Evolutionary conservation across 768 basidiomycete species (phyloP).

Genomic region (Rhodotorula babjevae): DNA sequence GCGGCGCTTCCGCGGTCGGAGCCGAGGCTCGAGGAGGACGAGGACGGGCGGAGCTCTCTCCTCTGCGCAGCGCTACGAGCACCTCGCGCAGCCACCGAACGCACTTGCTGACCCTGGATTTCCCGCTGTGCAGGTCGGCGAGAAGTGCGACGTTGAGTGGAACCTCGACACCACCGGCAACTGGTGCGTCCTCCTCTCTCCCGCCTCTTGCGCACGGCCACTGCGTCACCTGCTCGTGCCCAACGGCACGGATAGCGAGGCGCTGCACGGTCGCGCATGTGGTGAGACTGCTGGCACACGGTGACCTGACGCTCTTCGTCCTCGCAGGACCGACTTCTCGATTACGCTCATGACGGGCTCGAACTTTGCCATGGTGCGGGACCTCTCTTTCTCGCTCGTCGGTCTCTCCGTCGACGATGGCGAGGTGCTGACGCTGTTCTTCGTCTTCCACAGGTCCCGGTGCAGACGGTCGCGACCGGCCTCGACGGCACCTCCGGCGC

Average conservation of each 20-base stretch:
- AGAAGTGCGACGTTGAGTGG: background rate
- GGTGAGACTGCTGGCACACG: too few species aligned
- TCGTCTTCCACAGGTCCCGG: background rate
- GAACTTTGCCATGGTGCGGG: conserved; percentile 18
- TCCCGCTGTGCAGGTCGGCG: background rate
- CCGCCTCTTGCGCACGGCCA: too few species aligned
- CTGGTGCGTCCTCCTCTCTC: conserved; percentile 9
- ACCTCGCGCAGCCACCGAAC: too few species aligned
- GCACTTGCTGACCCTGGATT: fast-evolving
- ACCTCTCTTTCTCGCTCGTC: too few species aligned
- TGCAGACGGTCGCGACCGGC: conserved; percentile 9
- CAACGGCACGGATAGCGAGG: too few species aligned
- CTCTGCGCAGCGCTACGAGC: too few species aligned
- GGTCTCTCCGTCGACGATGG: background rate
- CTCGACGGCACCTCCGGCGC: conserved; percentile 28
- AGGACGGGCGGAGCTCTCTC: too few species aligned
- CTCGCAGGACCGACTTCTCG: background rate
- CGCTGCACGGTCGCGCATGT: too few species aligned
- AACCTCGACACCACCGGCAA: conserved; percentile 11
- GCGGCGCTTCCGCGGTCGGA: too few species aligned
- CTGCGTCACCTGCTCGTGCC: too few species aligned
- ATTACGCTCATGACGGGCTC: conserved; percentile 28
- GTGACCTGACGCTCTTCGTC: too few species aligned
- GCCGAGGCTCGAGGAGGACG: too few species aligned
- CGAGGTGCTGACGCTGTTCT: background rate